Base-by-base conservation (phyloP, 1,284 basidiomycete species). In the Fomitopsis palustris region DNA sequence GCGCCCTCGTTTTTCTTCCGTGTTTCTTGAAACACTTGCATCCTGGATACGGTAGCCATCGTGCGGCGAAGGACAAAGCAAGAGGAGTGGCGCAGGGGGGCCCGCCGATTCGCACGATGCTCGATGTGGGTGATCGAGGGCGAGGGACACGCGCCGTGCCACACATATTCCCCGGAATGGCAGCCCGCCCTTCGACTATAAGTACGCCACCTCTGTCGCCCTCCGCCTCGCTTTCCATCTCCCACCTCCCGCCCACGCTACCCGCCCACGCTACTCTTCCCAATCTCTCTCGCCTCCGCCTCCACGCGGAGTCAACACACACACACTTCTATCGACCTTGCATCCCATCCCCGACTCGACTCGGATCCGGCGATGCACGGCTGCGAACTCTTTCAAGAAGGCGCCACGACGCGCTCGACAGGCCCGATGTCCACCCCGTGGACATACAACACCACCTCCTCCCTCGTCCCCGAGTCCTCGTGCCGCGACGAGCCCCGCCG, bases 61-160 rank as follows among this genome's bases (percentile, higher is more conserved):
- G 17, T 25, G 49, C 23, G 45, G 21, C 45, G 14, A 47, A 29
- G 29, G 31, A 52, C 49, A 52, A 52, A 21, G 49, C 49, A 52
- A 52, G 31, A n/a, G 10, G 49, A 52, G 49, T 52, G 49, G 49
- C 49, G 31, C 17, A 52, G 17, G 14, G 31, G 17, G 49, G 42
- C 9, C 47, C 29, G 49, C 31, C 4, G 19, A 37, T 52, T 52
- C 49, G 49, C 49, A 52, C 49, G 49, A 33, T 35, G 10, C 49
- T 31, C 35, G 49, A 52, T 52, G 49, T 37, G 49, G 49, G 45
- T 31, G 49, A 52, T 52, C 49, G 49, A 52, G 33, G 49, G 31
- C 49, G 49, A 29, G 47, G 31, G 29, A 42, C 45, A 47, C 45
- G 45, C 45, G 45, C 45, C 16, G 49, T 52, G 49, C 49, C 49